A percentile compares a stretch with the other conserved stretches of the same genome.
Evolutionary conservation across 2,329 filamentous ascomycete species (phyloP).

Genomic region (Pyrenochaeta sp.): DNA sequence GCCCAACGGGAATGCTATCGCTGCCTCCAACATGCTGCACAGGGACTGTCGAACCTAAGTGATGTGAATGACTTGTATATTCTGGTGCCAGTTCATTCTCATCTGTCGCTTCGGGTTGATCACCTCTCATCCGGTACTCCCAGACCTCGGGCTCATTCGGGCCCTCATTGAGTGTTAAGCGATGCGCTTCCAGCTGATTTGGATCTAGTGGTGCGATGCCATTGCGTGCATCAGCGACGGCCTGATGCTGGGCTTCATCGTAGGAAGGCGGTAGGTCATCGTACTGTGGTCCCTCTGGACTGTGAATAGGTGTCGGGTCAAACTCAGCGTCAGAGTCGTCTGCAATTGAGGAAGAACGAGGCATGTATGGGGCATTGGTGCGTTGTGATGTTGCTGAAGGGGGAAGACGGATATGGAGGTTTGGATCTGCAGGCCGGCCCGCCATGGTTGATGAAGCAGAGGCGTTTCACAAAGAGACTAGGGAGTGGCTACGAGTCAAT

Average conservation of each 20-base stretch:
- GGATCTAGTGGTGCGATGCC: constrained; percentile 35
- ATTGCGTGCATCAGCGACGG: constrained; percentile 36
- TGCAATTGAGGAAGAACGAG: constrained; percentile 38
- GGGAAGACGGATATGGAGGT: constrained; percentile 14
- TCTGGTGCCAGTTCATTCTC: constrained; percentile 31
- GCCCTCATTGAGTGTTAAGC: constrained; percentile 32
- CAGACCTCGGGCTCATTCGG: constrained; percentile 32
- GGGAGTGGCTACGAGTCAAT: background rate
- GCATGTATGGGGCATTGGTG: constrained; percentile 31
- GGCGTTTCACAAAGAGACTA: background rate
- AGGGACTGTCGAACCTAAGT: constrained; percentile 29
- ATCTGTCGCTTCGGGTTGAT: constrained; percentile 22
- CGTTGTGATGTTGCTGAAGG: constrained; percentile 26
- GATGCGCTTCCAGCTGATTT: constrained; percentile 37
- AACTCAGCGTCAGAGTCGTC: constrained; percentile 45
- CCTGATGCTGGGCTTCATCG: constrained; percentile 45
- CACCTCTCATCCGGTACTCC: constrained; percentile 33
- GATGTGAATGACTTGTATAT: constrained; percentile 25
- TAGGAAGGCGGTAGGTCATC: constrained; percentile 50
- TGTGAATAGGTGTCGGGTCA: constrained; percentile 40
- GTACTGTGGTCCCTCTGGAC: constrained; percentile 43
- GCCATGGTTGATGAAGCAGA: constrained; percentile 26
- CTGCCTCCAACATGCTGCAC: constrained; percentile 33
- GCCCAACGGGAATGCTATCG: constrained; percentile 34
- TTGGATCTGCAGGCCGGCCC: constrained; percentile 18